Evolutionary conservation across 164 flowering plant genomes (phyloP), one percentile per base, ranked within the genome.

Genomic region (Vitis labrusca): DNA sequence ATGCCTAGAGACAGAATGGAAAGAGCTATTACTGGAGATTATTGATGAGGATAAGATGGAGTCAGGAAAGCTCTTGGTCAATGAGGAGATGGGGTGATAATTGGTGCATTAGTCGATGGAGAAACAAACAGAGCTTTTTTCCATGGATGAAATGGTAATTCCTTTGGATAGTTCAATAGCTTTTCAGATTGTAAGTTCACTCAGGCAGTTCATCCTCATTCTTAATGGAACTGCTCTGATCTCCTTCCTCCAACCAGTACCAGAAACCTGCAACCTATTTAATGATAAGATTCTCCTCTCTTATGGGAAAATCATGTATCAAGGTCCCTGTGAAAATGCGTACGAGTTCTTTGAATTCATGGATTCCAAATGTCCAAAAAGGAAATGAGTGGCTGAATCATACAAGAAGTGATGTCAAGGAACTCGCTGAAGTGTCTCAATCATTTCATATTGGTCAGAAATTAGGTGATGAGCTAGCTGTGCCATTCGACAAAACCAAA

Each of bases 141-240:
- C 71, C 27, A 85, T 85, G 89, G 89, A 85, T 66, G 85, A 85
- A 48, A 83, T 85, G 70, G 79, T 86, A 7, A 85, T 80, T 37
- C 87, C 87, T n/a, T 79, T 85, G 70, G 89, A 85, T 75, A 85
- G 87, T 69, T 84, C 89, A 5, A 84, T 84, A 2, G 79, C 89
- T 0, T 85, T 55, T 57, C 89, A 85, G 58, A 84, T 85, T 7
- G 77, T 84, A 64, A 84, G 82, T 15, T 78, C 85, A 15, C 37
- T 85, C 29, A 72, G 75, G 59, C 85, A 84, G n/a, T 69, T 76
- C 53, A 74, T 75, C 54, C 87, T 80, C 44, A 77, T 84, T 23
- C 77, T 82, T 11, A 68, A 82, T 56, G 83, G 80, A 64, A 83
- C 89, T 55, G 76, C 78, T 52, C 37, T 85, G 7, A 77, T 84